Percentiles rank a stretch among this genome's conserved stretches.
These are phyloP conservation scores for Suhomyces yuchorum DNA, from an alignment of 1,139 yeast species.

Conservation along the genomic window DNA sequence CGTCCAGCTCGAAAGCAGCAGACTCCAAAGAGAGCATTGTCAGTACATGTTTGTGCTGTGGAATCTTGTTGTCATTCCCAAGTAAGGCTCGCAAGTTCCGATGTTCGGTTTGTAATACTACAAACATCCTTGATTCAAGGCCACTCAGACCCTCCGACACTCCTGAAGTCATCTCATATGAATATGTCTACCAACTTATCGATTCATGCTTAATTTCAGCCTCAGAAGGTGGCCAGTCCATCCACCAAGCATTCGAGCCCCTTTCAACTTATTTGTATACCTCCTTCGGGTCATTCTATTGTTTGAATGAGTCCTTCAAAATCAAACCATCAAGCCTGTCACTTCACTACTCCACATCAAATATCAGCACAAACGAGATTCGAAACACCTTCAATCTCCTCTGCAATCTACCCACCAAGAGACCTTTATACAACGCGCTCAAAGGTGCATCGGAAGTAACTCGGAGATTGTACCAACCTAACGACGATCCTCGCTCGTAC, in stretches of 20 bases:
- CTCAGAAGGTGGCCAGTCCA: constrained; percentile 14
- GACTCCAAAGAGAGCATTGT: background rate
- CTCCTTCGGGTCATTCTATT: constrained; percentile 42
- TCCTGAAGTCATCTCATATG: constrained; percentile 29
- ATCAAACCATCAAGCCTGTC: constrained; percentile 23
- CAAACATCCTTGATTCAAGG: constrained; percentile 32
- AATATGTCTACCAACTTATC: constrained; percentile 29
- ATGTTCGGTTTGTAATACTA: constrained; percentile 60
- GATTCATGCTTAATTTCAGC: constrained; percentile 30
- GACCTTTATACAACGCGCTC: constrained; percentile 58
- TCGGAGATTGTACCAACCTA: constrained; percentile 42
- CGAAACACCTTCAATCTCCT: constrained; percentile 44
- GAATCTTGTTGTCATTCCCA: constrained; percentile 56
- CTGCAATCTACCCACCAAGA: constrained; percentile 54
- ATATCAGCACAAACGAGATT: constrained; percentile 50
- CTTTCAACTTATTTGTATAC: constrained; percentile 45
- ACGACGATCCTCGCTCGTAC: constrained; percentile 39
- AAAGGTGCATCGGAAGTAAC: constrained; percentile 51
- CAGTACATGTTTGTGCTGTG: constrained; percentile 52
- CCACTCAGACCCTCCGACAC: constrained; percentile 6
- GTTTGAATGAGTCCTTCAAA: constrained; percentile 54
- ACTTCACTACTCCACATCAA: constrained; percentile 42
- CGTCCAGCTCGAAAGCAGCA: background rate
- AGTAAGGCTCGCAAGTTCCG: constrained; percentile 47
- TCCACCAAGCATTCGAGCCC: constrained; percentile 52